Percentiles rank a stretch among this genome's conserved stretches.
phyloP scores from a whole-genome alignment of 148 eudicot genomes.

The Arctostaphylos glauca region DNA sequence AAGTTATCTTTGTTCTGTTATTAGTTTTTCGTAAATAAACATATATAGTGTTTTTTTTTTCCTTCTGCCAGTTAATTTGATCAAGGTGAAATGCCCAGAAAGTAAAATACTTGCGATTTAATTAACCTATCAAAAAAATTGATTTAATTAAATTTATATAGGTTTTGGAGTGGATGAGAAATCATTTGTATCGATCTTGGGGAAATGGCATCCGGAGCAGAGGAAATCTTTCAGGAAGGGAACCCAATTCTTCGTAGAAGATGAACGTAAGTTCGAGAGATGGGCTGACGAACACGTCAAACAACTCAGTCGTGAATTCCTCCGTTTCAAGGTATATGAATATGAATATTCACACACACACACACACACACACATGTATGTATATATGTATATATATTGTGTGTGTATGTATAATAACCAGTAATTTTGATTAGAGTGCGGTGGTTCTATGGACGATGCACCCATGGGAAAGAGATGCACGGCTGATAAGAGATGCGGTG shows the following conservation, averaged over 20 bases:
- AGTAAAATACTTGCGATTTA: neutral
- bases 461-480: conserved; percentile 63
- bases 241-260: neutral
- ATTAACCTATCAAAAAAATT: too few relatives aligned
- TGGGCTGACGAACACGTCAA: conserved; percentile 4
- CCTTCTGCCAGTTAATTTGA: neutral
- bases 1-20: too few relatives aligned
- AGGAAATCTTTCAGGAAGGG: conserved; percentile 1
- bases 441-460: conserved; percentile 10
- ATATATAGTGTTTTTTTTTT: neutral
- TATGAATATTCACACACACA: too few relatives aligned
- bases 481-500: conserved; percentile 60
- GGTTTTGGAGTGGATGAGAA: conserved; percentile 1
- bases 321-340: neutral
- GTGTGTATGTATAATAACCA: too few relatives aligned
- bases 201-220: conserved; percentile 9
- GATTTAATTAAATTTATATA: neutral
- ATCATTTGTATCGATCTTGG: neutral
- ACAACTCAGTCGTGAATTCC: conserved; percentile 17
- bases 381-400: too few relatives aligned
- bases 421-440: neutral
- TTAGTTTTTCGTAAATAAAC: neutral
- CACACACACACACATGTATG: too few relatives aligned
- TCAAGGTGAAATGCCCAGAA: neutral
- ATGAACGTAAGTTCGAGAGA: neutral